Conservation (phyloP, 352 stramenopile species). For the Phytopythium aichiense region DNA sequence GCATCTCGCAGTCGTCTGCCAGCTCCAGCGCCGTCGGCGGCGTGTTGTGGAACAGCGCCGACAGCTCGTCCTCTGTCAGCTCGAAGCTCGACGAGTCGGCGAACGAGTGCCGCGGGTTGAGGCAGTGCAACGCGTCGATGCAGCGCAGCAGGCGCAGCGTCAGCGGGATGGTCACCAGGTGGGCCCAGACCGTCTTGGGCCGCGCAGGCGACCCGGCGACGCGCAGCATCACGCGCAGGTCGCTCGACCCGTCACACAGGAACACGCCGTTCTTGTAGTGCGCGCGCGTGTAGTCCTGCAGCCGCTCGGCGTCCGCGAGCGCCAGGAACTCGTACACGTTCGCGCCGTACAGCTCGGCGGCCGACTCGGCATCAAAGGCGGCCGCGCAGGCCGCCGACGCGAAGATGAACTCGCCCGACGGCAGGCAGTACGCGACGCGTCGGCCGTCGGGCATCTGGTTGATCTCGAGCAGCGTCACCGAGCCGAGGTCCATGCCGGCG, state of each 20-base stretch:
- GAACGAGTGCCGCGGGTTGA: conserved; percentile 42
- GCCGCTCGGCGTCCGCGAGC: conserved; percentile 49
- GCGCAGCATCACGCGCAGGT: conserved; percentile 42
- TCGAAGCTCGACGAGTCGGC: conserved; percentile 74
- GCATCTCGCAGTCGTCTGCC: neutral
- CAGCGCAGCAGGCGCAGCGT: conserved; percentile 75
- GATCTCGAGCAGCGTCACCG: conserved; percentile 64
- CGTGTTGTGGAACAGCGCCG: conserved; percentile 26
- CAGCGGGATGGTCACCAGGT: conserved; percentile 51
- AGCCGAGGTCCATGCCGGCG: conserved; percentile 38
- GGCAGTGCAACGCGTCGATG: conserved; percentile 64
- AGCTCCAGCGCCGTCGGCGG: neutral
- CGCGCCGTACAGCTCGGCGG: conserved; percentile 50
- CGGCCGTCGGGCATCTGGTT: conserved; percentile 39
- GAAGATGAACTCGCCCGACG: conserved; percentile 72
- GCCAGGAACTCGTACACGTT: conserved; percentile 60
- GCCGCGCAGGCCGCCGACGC: conserved; percentile 41
- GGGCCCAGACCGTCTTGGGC: conserved; percentile 41
- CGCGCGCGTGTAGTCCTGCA: conserved; percentile 49
- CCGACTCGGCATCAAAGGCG: conserved; percentile 27
- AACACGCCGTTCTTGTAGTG: conserved; percentile 17
- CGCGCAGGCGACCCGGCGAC: conserved; percentile 17
- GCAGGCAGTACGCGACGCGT: conserved; percentile 62
- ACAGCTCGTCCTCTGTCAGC: conserved; percentile 60
- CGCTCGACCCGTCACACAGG: conserved; percentile 16